Evolutionary conservation across 2,329 filamentous ascomycete genomes (phyloP).

Genomic region (Coleophoma eucalyptorum): DNA sequence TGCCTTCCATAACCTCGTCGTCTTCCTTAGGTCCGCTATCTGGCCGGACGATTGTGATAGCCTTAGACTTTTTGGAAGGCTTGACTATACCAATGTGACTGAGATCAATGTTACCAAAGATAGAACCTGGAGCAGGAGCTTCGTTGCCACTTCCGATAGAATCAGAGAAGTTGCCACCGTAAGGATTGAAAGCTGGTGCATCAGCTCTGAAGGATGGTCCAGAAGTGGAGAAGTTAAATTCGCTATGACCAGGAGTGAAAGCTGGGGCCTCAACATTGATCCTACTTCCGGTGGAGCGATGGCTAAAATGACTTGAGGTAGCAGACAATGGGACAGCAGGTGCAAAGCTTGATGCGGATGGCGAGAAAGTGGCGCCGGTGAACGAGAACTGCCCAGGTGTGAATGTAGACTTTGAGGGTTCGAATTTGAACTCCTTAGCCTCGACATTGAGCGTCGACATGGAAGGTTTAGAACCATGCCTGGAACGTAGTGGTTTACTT

Average conservation of each 20-base stretch:
- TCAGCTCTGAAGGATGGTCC: slow-evolving; percentile 71
- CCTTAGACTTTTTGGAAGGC: slow-evolving; percentile 71
- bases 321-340: slow-evolving; percentile 31
- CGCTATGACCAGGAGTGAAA: slow-evolving; percentile 64
- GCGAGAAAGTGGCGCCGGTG: slow-evolving; percentile 41
- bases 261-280: slow-evolving; percentile 68
- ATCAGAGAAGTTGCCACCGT: slow-evolving; percentile 37
- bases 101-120: slow-evolving; percentile 68
- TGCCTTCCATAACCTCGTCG: slow-evolving; percentile 44
- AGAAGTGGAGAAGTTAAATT: slow-evolving; percentile 66
- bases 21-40: slow-evolving; percentile 42
- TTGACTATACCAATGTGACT: slow-evolving; percentile 59
- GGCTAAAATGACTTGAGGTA: slow-evolving; percentile 19
- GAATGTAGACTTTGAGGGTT: slow-evolving; percentile 40
- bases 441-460: slow-evolving; percentile 82
- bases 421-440: slow-evolving; percentile 85
- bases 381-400: slow-evolving; percentile 49
- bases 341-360: slow-evolving; percentile 27
- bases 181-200: slow-evolving; percentile 72
- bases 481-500: slow-evolving; percentile 37
- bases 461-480: slow-evolving; percentile 66
- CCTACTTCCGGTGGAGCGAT: slow-evolving; percentile 30
- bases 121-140: slow-evolving; percentile 36
- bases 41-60: slow-evolving; percentile 74
- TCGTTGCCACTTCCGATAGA: slow-evolving; percentile 46